Conservation (phyloP, 371 early-diverging fungal genomes). For the Lichtheimia ornata region DNA sequence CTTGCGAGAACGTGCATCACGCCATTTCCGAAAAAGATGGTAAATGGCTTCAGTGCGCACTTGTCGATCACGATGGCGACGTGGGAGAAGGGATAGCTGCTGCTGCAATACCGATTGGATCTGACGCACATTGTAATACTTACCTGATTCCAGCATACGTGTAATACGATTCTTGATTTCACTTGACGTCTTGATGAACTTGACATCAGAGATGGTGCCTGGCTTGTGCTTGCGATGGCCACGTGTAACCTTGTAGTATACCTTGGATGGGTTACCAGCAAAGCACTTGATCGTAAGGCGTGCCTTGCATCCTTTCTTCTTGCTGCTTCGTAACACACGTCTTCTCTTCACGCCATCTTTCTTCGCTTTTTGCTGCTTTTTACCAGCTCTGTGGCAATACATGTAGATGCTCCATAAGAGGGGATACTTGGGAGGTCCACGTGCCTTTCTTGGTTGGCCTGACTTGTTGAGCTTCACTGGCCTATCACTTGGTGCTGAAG, state of each 20-base stretch:
- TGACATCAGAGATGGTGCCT: conserved; percentile 6
- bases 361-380: neutral
- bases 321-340: conserved; percentile 3
- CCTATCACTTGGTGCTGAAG: too few relatives aligned
- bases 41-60: too few relatives aligned
- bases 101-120: neutral
- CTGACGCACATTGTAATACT: neutral
- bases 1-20: neutral
- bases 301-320: conserved; percentile 9
- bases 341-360: neutral
- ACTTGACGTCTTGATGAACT: neutral
- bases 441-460: too few relatives aligned
- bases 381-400: too few relatives aligned
- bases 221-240: neutral
- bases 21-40: too few relatives aligned
- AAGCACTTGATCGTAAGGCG: neutral
- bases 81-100: neutral
- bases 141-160: neutral
- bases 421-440: too few relatives aligned
- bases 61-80: too few relatives aligned
- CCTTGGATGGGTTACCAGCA: neutral
- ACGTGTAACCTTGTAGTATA: neutral
- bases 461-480: too few relatives aligned
- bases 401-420: too few relatives aligned
- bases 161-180: neutral